Conservation (phyloP, 2,329 filamentous ascomycete species). For the Talaromyces sp. region DNA sequence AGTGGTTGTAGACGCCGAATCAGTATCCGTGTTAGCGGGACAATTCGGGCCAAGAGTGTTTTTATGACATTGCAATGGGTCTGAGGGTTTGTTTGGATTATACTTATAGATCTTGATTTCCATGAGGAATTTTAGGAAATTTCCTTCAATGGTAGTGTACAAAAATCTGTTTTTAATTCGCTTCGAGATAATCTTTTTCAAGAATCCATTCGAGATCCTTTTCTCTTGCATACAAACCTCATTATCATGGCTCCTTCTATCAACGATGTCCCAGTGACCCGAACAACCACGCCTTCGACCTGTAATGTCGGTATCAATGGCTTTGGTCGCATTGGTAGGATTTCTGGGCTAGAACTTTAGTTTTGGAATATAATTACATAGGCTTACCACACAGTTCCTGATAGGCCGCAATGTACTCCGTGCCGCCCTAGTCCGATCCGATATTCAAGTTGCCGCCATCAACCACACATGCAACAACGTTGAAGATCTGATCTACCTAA, state of each 20-base stretch:
- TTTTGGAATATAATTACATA: too few relatives aligned
- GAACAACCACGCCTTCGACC: conserved; percentile 9
- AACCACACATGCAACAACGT: conserved; percentile 34
- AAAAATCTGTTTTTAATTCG: background rate
- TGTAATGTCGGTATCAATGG: conserved; percentile 89
- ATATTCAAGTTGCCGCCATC: conserved; percentile 32
- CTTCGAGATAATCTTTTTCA: background rate
- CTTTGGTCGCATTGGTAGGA: conserved; percentile 80
- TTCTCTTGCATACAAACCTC: background rate
- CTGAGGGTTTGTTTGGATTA: background rate
- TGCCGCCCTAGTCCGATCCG: conserved; percentile 23
- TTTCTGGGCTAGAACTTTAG: too few relatives aligned
- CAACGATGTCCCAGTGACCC: conserved; percentile 22
- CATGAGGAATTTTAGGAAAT: background rate
- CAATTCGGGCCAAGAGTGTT: background rate
- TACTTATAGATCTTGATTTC: conserved; percentile 1
- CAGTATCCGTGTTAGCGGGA: conserved; percentile 4
- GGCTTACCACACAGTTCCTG: too few relatives aligned
- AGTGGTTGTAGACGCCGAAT: conserved; percentile 3
- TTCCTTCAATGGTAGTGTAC: conserved; percentile 1
- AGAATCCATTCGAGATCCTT: background rate
- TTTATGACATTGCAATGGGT: background rate
- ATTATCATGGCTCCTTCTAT: conserved; percentile 26
- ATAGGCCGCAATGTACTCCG: conserved; percentile 66
- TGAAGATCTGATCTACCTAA: conserved; percentile 34